Evolutionary conservation across 805 yeast species (phyloP).

Genomic region (Schizosaccharomyces lindneri): DNA sequence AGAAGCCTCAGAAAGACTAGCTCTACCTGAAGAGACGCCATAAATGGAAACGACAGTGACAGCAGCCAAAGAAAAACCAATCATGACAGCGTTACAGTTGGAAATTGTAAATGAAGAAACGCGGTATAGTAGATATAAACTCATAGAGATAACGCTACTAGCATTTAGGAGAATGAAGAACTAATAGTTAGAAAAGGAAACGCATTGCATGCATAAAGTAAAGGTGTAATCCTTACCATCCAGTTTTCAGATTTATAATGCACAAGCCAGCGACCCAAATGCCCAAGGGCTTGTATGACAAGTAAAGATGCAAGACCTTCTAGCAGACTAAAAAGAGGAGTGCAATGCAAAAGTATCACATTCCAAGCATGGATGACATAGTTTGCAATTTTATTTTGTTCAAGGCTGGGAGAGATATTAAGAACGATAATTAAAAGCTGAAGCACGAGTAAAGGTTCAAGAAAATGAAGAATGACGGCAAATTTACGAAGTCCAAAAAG

Average conservation of each 20-base stretch:
- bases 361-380: slow-evolving; percentile 37
- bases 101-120: slow-evolving; percentile 51
- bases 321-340: slow-evolving; percentile 66
- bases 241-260: slow-evolving; percentile 29
- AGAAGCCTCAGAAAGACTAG: slow-evolving; percentile 78
- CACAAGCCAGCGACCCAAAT: slow-evolving; percentile 47
- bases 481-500: slow-evolving; percentile 21
- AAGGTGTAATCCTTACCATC: slow-evolving; percentile 17
- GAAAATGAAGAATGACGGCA: slow-evolving; percentile 30
- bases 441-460: slow-evolving; percentile 67
- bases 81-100: slow-evolving; percentile 52
- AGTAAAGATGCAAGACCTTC: slow-evolving; percentile 86
- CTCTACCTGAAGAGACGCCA: slow-evolving; percentile 63
- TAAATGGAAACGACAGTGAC: slow-evolving; percentile 50
- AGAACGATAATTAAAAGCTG: slow-evolving; percentile 39
- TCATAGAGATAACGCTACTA: slow-evolving; percentile 50
- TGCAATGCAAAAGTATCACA: slow-evolving; percentile 43
- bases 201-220: not conserved
- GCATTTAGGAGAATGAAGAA: slow-evolving; percentile 46
- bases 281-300: slow-evolving; percentile 81
- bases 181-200: not conserved
- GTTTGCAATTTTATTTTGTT: slow-evolving; percentile 8
- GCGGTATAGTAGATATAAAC: slow-evolving; percentile 55
- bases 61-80: slow-evolving; percentile 64
- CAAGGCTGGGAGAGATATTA: slow-evolving; percentile 5